phyloP scores from a whole-genome alignment of 345 rosid species.

The Eucalyptus microcorys region DNA sequence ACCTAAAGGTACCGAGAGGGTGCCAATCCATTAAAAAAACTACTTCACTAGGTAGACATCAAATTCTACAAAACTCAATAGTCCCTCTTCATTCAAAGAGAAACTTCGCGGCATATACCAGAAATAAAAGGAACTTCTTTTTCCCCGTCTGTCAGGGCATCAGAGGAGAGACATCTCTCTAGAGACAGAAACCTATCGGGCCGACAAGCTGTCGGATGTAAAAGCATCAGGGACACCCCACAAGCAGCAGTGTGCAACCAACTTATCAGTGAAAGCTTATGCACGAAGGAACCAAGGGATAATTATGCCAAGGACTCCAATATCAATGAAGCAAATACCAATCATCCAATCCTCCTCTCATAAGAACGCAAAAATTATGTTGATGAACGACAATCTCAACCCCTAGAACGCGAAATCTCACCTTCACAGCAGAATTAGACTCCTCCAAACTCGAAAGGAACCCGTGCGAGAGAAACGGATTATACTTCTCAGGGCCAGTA shows the following conservation, averaged over 20 bases:
- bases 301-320: not conserved
- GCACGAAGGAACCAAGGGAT: not conserved
- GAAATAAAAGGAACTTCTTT: not conserved
- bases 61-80: not conserved
- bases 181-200: not conserved
- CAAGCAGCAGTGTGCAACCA: not conserved
- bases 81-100: not conserved
- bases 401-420: not conserved
- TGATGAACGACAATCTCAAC: not conserved
- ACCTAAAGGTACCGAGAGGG: too few relatives aligned
- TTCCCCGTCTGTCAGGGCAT: not conserved
- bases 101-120: rapidly evolving
- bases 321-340: not conserved
- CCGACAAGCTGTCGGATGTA: not conserved
- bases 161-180: not conserved
- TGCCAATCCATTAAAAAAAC: not conserved
- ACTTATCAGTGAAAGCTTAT: not conserved
- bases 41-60: not conserved
- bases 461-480: conserved; percentile 71
- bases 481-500: conserved; percentile 45
- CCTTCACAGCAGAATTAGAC: conserved; percentile 59
- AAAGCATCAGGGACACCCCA: not conserved
- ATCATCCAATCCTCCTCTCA: not conserved
- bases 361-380: not conserved
- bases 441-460: conserved; percentile 90